Evolutionary conservation across 2,329 filamentous ascomycete species (phyloP).

Genomic region (Bipolaris bicolor): DNA sequence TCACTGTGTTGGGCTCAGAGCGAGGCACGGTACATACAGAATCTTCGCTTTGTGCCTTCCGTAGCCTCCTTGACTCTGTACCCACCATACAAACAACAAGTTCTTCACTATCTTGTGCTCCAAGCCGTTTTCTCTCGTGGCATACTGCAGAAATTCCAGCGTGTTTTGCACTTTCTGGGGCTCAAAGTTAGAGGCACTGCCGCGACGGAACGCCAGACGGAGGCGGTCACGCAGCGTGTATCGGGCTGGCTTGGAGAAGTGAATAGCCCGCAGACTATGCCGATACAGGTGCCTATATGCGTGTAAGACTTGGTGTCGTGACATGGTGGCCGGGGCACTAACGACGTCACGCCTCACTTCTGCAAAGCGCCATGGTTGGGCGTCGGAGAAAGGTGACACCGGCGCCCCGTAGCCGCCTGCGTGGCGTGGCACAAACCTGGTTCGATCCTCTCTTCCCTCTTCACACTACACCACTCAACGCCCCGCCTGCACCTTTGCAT

Average conservation of each 20-base stretch:
- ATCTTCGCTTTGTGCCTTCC: slow-evolving; percentile 36
- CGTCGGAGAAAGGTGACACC: slow-evolving; percentile 23
- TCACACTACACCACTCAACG: slow-evolving; percentile 15
- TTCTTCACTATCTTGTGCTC: slow-evolving; percentile 78
- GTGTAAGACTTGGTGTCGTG: slow-evolving; percentile 58
- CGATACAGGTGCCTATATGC: slow-evolving; percentile 76
- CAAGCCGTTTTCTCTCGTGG: slow-evolving; percentile 66
- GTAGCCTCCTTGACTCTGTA: slow-evolving; percentile 44
- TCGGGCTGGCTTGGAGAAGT: slow-evolving; percentile 72
- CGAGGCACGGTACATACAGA: slow-evolving; percentile 22
- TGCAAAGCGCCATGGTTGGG: slow-evolving; percentile 15
- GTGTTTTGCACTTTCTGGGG: slow-evolving; percentile 66
- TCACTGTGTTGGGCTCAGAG: not conserved
- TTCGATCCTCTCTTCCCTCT: slow-evolving; percentile 17
- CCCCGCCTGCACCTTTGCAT: slow-evolving; percentile 28
- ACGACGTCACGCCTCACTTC: slow-evolving; percentile 9
- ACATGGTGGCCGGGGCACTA: slow-evolving; percentile 30
- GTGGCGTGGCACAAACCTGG: slow-evolving; percentile 7
- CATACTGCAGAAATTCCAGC: slow-evolving; percentile 71
- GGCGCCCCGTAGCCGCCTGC: slow-evolving; percentile 4
- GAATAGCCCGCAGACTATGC: slow-evolving; percentile 70
- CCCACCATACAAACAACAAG: slow-evolving; percentile 60
- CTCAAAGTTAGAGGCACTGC: slow-evolving; percentile 39
- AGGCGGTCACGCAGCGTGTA: slow-evolving; percentile 63
- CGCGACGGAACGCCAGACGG: slow-evolving; percentile 50